Conservation (phyloP, 2,329 filamentous ascomycete genomes). For the Botrytis sinoallii region DNA sequence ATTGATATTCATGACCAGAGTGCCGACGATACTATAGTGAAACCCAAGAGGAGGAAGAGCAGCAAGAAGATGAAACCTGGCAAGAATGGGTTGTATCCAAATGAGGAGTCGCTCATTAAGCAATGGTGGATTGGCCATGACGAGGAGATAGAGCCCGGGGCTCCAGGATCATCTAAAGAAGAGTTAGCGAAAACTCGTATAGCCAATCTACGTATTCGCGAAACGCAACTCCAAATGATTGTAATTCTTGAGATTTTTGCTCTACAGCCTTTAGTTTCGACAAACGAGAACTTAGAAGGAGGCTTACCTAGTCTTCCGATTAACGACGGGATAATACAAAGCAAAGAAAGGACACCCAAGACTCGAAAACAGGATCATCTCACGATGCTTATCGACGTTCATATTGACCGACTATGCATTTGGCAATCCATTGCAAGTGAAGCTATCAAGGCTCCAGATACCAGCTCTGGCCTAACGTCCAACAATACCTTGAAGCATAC, state of each 20-base stretch:
- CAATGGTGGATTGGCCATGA: slow-evolving; percentile 68
- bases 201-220: slow-evolving; percentile 66
- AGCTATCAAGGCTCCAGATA: slow-evolving; percentile 43
- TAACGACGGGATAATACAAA: slow-evolving; percentile 22
- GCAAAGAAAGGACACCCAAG: slow-evolving; percentile 31
- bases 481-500: slow-evolving; percentile 27
- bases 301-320: slow-evolving; percentile 34
- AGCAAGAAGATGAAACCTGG: slow-evolving; percentile 64
- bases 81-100: slow-evolving; percentile 65
- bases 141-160: slow-evolving; percentile 48
- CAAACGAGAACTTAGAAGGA: slow-evolving; percentile 37
- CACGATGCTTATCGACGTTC: slow-evolving; percentile 63
- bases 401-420: slow-evolving; percentile 76
- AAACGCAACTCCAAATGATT: slow-evolving; percentile 79
- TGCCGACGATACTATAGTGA: slow-evolving; percentile 50
- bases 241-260: slow-evolving; percentile 74
- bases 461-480: slow-evolving; percentile 35
- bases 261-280: slow-evolving; percentile 54
- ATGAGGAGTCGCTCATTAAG: slow-evolving; percentile 62
- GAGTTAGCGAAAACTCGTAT: slow-evolving; percentile 57
- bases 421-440: slow-evolving; percentile 75
- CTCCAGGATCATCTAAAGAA: slow-evolving; percentile 45
- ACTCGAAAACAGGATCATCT: slow-evolving; percentile 53
- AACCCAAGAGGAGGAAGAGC: slow-evolving; percentile 49
- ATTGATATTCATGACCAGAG: slow-evolving; percentile 49